A percentile compares a stretch with the other conserved stretches of the same genome.
Conservation (phyloP, 805 yeast species). For the Pichia kluyveri region DNA sequence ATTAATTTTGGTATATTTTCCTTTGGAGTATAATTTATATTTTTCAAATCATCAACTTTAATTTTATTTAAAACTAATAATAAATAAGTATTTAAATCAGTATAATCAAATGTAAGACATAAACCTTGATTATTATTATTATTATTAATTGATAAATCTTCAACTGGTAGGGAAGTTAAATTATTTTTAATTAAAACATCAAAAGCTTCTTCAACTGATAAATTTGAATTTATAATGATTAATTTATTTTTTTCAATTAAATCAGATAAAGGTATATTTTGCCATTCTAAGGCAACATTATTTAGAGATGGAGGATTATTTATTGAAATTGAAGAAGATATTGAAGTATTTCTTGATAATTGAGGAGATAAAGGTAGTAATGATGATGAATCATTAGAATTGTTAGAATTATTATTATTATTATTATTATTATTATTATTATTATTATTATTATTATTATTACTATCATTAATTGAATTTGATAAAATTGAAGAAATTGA, state of each 20-base stretch:
- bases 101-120: constrained; percentile 83
- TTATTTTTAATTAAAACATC: constrained; percentile 63
- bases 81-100: constrained; percentile 82
- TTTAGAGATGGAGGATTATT: constrained; percentile 9
- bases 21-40: constrained; percentile 24
- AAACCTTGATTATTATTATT: constrained; percentile 19
- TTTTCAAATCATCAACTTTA: constrained; percentile 29
- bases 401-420: constrained; percentile 3
- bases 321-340: constrained; percentile 25
- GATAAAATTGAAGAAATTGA: constrained; percentile 5
- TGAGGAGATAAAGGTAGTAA: background rate
- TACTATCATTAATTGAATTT: background rate
- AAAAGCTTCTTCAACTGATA: constrained; percentile 83
- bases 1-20: constrained; percentile 35
- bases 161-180: constrained; percentile 82
- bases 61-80: constrained; percentile 74
- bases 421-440: constrained; percentile 5
- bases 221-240: constrained; percentile 53
- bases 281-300: constrained; percentile 49
- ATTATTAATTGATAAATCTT: constrained; percentile 41
- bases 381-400: background rate
- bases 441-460: background rate
- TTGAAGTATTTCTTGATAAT: constrained; percentile 30
- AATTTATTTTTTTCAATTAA: constrained; percentile 73
- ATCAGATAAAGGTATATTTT: constrained; percentile 59